Percentiles rank a stretch among this genome's conserved stretches.
Conservation (phyloP, 495 filamentous ascomycete species). For the Podospora pseudoanserina region DNA sequence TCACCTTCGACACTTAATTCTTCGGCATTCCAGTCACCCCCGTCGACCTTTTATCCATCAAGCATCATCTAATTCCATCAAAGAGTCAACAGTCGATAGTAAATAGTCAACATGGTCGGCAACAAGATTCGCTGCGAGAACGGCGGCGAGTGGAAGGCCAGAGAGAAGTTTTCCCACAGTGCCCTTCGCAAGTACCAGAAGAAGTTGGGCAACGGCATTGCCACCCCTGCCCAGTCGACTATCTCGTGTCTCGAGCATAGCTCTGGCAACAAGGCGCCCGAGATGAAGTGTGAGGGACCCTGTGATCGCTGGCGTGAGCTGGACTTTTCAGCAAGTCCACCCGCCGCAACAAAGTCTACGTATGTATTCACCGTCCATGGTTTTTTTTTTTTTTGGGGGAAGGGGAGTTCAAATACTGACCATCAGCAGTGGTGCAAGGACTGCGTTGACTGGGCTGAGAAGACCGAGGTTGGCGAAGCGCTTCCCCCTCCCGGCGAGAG, state of each 20-base stretch:
- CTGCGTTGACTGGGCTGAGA: conserved; percentile 46
- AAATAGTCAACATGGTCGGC: neutral
- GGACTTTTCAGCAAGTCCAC: conserved; percentile 58
- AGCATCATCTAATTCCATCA: neutral
- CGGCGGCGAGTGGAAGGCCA: conserved; percentile 42
- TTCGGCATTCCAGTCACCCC: too few relatives aligned
- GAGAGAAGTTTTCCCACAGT: conserved; percentile 43
- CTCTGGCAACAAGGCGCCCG: neutral
- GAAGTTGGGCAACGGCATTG: conserved; percentile 10
- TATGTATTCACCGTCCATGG: conserved; percentile 32
- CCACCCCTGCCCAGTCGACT: conserved; percentile 26
- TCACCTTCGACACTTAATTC: too few relatives aligned
- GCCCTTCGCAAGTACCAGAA: conserved; percentile 40
- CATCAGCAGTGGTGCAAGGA: conserved; percentile 49
- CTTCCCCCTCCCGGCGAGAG: conserved; percentile 16
- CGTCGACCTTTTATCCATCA: neutral
- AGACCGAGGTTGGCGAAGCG: conserved; percentile 18
- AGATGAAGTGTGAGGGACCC: conserved; percentile 40
- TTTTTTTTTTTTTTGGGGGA: too few relatives aligned
- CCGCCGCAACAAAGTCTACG: conserved; percentile 46
- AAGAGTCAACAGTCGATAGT: neutral
- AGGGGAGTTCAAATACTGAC: conserved; percentile 2
- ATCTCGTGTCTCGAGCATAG: conserved; percentile 30
- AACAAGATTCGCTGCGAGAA: conserved; percentile 47
- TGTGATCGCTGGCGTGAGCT: conserved; percentile 49